Base-by-base conservation (phyloP, 2,329 filamentous ascomycete species). In the Hymenoscyphus fraxineus region DNA sequence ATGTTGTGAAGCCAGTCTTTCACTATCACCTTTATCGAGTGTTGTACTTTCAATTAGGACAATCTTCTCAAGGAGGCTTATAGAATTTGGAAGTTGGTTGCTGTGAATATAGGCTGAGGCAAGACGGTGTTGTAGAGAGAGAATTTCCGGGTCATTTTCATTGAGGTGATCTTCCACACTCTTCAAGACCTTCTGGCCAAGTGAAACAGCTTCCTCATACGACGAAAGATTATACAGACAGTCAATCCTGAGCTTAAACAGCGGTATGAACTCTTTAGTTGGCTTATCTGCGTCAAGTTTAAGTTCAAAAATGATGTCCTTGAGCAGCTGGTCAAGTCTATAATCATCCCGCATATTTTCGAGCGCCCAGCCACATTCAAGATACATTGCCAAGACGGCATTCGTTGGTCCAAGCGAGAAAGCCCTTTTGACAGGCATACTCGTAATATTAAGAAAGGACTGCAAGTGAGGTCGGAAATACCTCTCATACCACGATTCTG, bases 401-500 rank as follows among this genome's bases (percentile, higher is more conserved):
- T 19, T 2, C 9, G 6, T 47, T 22, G 44, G 44, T 10, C 1
- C 16, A n/a, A 47, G n/a, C 3, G 16, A 47, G 2, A 47, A 47
- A 9, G 16, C 16, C n/a, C 5, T 22, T 2, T 47, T 22, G n/a
- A 22, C 44, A 1, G 13, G 3, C n/a, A n/a, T n/a, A n/a, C n/a
- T n/a, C n/a, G 10, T 7, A 19, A 47, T 9, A n/a, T 22, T 3
- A 5, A 47, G n/a, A n/a, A 19, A 47, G 3, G 44, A 19, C 6
- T 47, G 44, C 44, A 47, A 6, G 19, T 22, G 44, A n/a, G 44
- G 44, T n/a, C 44, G n/a, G n/a, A 47, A 19, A 47, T 47, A 47
- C 7, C 44, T n/a, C 19, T n/a, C 44, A n/a, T 10, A 22, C 16
- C 59, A 62, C 66, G 60, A 66, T 15, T 63, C 13, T 13, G 22